Percentiles rank a stretch among this genome's conserved stretches.
Evolutionary conservation across 805 yeast genomes (phyloP).

Genomic region (Starmerella cellae): DNA sequence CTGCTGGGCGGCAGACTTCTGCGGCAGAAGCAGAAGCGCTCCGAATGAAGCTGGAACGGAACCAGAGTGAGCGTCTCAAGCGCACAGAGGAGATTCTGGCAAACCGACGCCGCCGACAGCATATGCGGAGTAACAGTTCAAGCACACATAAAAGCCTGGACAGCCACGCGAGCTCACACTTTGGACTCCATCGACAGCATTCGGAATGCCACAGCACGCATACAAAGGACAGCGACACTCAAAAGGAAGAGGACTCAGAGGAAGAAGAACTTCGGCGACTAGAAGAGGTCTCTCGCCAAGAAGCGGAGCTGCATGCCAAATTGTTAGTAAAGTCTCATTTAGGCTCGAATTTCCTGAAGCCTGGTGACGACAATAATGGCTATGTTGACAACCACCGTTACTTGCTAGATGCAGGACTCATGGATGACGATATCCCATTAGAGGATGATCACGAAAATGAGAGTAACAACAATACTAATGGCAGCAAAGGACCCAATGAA

Average conservation of each 20-base stretch:
- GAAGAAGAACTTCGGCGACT: conserved; percentile 12
- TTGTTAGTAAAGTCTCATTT: conserved; percentile 19
- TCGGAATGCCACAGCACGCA: neutral
- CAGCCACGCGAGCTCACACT: neutral
- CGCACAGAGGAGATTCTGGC: conserved; percentile 2
- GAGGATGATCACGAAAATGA: conserved; percentile 9
- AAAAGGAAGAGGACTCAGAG: conserved; percentile 6
- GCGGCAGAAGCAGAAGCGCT: conserved; percentile 6
- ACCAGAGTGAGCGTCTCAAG: conserved; percentile 3
- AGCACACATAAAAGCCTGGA: neutral
- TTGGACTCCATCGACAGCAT: neutral
- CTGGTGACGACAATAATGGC: conserved; percentile 8
- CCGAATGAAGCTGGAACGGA: neutral
- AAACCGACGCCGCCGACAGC: neutral
- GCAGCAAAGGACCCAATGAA: neutral
- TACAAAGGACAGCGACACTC: neutral
- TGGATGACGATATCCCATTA: conserved; percentile 10
- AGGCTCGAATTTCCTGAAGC: conserved; percentile 1
- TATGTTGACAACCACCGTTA: conserved; percentile 14
- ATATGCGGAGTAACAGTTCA: neutral
- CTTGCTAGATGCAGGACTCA: conserved; percentile 8
- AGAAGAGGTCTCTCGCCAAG: conserved; percentile 12
- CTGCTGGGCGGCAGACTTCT: neutral
- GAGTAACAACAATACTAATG: neutral
- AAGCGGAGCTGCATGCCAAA: conserved; percentile 21